phyloP scores from a whole-genome alignment of 768 basidiomycete species.

The Pulveroboletus frians region DNA sequence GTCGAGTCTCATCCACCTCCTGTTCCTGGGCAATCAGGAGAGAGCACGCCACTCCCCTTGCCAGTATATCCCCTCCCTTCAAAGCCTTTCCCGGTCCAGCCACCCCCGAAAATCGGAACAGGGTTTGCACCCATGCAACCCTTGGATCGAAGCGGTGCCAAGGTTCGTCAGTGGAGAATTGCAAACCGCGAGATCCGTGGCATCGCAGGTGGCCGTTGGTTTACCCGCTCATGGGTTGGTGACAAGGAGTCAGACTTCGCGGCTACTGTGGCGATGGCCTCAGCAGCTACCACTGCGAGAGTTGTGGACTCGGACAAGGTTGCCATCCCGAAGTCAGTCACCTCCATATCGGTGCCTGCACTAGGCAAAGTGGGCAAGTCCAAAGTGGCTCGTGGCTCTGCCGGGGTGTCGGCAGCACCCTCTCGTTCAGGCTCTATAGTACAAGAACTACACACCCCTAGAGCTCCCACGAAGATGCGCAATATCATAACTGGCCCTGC shows the following conservation, averaged over 20 bases:
- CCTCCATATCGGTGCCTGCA: conserved; percentile 45
- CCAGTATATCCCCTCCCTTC: conserved; percentile 75
- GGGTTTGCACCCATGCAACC: conserved; percentile 65
- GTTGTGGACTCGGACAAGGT: conserved; percentile 26
- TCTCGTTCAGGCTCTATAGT: conserved; percentile 55
- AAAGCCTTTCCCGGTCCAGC: conserved; percentile 81
- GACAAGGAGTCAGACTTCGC: conserved; percentile 72
- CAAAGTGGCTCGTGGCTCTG: conserved; percentile 34
- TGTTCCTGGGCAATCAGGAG: conserved; percentile 32
- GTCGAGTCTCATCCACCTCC: conserved; percentile 28
- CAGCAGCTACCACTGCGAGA: conserved; percentile 27
- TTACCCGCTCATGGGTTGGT: conserved; percentile 76
- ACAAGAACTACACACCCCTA: conserved; percentile 41
- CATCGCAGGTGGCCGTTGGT: conserved; percentile 81
- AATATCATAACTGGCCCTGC: conserved; percentile 50
- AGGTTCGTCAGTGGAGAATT: conserved; percentile 66
- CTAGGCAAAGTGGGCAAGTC: conserved; percentile 39
- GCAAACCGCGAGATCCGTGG: conserved; percentile 76
- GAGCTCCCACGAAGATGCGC: conserved; percentile 63
- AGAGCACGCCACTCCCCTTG: conserved; percentile 46
- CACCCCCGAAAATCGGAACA: conserved; percentile 67
- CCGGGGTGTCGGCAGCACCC: conserved; percentile 45
- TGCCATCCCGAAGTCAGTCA: conserved; percentile 34
- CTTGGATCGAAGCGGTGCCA: conserved; percentile 58
- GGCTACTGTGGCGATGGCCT: conserved; percentile 26